Base-by-base conservation (phyloP, 768 basidiomycete species). In the Chalciporus sphaerocephalus region DNA sequence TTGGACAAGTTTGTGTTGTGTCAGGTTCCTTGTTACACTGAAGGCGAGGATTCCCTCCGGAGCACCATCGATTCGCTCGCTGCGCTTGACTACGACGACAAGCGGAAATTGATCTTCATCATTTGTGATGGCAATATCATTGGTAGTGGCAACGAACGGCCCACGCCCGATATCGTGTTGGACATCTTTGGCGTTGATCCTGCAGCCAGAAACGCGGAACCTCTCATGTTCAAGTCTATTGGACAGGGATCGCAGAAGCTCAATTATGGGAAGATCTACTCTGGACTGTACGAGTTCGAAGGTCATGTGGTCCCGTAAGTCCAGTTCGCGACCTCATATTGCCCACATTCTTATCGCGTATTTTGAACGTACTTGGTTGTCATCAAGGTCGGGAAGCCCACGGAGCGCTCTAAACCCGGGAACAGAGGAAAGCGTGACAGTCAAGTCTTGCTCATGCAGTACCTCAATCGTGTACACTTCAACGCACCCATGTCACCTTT, bases 51-150 rank as follows among this genome's bases (percentile, higher is more conserved):
- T 38, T 82, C 80, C 1, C 67, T 85, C 21, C 80, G 83, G 27
- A 69, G 71, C 25, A 85, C 82, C n/a, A 78, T 85, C 50, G 83
- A 84, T 59, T 84, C 81, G 3, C 69, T 85, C 27, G 79, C 81
- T 7, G 73, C 72, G 22, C 66, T 85, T 50, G 74, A 79, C 55
- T 85, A 85, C 46, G 83, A 85, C 50, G 82, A 85, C 62, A 85
- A 85, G 61, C 74, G 83, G 50, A 85, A 84, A 66, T 55, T 85
- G 17, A 69, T 85, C 44, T 75, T 84, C 60, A 54, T 85, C 50
- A 78, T 85, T 40, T 85, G 82, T 53, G 82, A 85, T 56, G 82
- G 82, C 2, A 84, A 85, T 54, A 83, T 85, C 63, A 81, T 83
- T 40, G 82, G 82, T 38, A 76, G 74, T 50, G 83, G 83, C 15